A percentile compares a stretch with the other conserved stretches of the same genome.
Evolutionary conservation across 352 stramenopile species (phyloP).

Genomic region (Phytopythium sindhum): DNA sequence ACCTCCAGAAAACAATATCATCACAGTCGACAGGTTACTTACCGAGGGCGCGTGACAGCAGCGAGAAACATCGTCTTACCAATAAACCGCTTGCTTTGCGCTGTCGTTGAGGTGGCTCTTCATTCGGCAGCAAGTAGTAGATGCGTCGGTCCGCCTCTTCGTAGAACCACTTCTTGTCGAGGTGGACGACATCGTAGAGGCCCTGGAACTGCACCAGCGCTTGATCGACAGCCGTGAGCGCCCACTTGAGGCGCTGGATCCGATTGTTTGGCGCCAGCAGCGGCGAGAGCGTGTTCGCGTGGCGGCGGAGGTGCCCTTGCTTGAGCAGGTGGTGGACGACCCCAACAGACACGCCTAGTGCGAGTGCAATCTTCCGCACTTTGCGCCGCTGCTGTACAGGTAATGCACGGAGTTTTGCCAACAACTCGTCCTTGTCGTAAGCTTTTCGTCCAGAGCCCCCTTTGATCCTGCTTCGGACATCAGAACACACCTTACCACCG

Average conservation of each 20-base stretch:
- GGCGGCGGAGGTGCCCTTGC: neutral
- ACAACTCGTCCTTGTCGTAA: neutral
- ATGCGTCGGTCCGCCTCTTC: slow-evolving; percentile 11
- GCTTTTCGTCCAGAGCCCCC: neutral
- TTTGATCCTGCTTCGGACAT: neutral
- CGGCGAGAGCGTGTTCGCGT: neutral
- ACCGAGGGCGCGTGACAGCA: slow-evolving; percentile 14
- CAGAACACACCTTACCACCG: neutral
- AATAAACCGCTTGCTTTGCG: slow-evolving; percentile 19
- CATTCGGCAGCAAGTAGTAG: slow-evolving; percentile 13
- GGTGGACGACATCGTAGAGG: slow-evolving; percentile 17
- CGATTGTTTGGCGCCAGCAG: neutral
- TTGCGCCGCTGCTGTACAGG: neutral
- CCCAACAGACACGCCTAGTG: neutral
- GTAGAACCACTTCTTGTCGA: slow-evolving; percentile 23
- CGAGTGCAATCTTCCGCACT: neutral
- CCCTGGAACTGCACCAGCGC: neutral
- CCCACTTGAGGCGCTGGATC: neutral
- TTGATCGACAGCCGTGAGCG: neutral
- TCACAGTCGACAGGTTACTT: neutral
- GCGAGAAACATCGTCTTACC: slow-evolving; percentile 22
- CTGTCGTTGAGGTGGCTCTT: slow-evolving; percentile 9
- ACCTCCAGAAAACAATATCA: neutral
- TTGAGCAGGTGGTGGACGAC: neutral
- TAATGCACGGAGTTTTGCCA: neutral